Evolutionary conservation across 2,329 filamentous ascomycete genomes (phyloP).

Genomic region (Arthroderma uncinatum): DNA sequence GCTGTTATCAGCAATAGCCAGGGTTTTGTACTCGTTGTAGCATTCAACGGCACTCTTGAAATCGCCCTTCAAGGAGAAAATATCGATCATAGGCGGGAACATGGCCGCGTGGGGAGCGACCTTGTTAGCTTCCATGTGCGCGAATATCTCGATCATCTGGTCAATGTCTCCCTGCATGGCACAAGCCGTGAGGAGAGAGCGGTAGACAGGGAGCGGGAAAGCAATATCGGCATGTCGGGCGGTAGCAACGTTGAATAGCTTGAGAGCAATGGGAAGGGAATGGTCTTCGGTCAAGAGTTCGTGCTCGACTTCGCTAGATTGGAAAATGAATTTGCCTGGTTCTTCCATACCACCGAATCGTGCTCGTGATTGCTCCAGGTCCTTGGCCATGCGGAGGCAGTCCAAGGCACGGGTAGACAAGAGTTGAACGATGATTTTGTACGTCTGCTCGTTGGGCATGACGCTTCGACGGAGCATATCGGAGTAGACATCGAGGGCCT

Average conservation of each 20-base stretch:
- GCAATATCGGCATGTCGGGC: constrained; percentile 47
- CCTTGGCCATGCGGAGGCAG: constrained; percentile 59
- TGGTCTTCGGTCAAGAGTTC: constrained; percentile 80
- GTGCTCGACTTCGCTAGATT: constrained; percentile 76
- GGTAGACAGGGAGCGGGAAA: constrained; percentile 75
- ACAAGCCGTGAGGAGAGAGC: constrained; percentile 74
- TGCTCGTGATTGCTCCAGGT: constrained; percentile 67
- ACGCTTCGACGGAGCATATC: constrained; percentile 89
- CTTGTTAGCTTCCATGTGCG: constrained; percentile 75
- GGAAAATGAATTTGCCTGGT: constrained; percentile 74
- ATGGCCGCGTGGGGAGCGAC: constrained; percentile 66
- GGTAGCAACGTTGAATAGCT: constrained; percentile 70
- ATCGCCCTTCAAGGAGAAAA: constrained; percentile 72
- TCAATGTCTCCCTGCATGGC: constrained; percentile 68
- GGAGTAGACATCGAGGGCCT: constrained; percentile 87
- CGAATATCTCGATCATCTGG: constrained; percentile 83
- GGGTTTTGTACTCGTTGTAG: constrained; percentile 84
- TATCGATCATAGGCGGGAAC: constrained; percentile 90
- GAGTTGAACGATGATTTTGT: constrained; percentile 73
- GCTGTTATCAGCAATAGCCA: constrained; percentile 74
- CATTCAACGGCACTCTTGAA: constrained; percentile 80
- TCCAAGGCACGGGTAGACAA: constrained; percentile 72
- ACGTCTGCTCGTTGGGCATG: constrained; percentile 70
- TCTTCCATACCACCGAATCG: constrained; percentile 80
- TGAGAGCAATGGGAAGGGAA: constrained; percentile 71